Evolutionary conservation across 164 flowering plant species (phyloP).

Genomic region (Protea cynaroides): DNA sequence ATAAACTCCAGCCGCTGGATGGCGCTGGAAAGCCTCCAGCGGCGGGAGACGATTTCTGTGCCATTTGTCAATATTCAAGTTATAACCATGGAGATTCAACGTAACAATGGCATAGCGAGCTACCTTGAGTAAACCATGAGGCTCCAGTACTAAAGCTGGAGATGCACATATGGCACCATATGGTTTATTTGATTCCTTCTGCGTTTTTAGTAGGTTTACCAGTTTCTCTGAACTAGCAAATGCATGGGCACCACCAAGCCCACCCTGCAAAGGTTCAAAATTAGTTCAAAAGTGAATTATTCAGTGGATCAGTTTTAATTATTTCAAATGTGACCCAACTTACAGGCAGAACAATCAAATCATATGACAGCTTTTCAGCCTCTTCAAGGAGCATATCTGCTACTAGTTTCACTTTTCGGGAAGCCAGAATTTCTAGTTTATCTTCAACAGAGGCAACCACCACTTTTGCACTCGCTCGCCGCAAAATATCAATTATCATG

Average conservation of each 20-base stretch:
- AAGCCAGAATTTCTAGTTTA: slow-evolving; percentile 68
- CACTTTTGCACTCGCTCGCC: slow-evolving; percentile 76
- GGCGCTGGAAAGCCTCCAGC: no score
- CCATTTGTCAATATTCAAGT: no score
- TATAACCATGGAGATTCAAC: no score
- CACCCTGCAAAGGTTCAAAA: slow-evolving; percentile 51
- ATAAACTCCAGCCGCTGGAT: no score
- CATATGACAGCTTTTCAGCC: slow-evolving; percentile 55
- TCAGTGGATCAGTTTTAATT: background rate
- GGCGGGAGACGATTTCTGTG: no score
- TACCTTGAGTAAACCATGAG: slow-evolving; percentile 83
- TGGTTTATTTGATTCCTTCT: slow-evolving; percentile 56
- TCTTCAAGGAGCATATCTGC: slow-evolving; percentile 85
- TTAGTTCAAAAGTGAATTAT: background rate
- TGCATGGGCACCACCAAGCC: slow-evolving; percentile 83
- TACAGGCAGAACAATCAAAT: slow-evolving; percentile 87
- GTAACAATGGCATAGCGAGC: no score
- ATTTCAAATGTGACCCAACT: slow-evolving; percentile 17
- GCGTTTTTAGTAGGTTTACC: slow-evolving; percentile 61
- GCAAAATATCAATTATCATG: slow-evolving; percentile 68
- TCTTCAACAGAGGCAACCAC: slow-evolving; percentile 81
- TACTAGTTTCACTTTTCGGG: slow-evolving; percentile 69
- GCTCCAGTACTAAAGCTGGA: slow-evolving; percentile 85
- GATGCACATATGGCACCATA: slow-evolving; percentile 96
- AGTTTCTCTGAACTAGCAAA: slow-evolving; percentile 67